Percentiles rank a stretch among this genome's conserved stretches.
Evolutionary conservation across 2,329 filamentous ascomycete species (phyloP).

Genomic region (Xylariaceae sp.): DNA sequence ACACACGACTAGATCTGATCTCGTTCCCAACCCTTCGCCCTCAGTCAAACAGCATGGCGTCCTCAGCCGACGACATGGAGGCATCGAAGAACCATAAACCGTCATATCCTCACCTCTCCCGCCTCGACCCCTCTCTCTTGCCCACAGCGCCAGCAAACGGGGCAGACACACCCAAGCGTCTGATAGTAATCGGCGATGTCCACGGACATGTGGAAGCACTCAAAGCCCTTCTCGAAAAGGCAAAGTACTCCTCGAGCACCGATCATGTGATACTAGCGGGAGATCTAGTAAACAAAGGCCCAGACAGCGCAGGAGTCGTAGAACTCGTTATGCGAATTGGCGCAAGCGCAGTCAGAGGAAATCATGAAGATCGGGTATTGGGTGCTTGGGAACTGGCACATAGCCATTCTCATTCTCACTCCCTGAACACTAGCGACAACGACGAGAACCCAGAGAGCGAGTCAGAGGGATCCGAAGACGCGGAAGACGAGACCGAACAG

Average conservation of each 20-base stretch:
- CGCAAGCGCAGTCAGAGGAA: slow-evolving; percentile 83
- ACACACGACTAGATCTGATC: too few species aligned
- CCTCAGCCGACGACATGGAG: too few species aligned
- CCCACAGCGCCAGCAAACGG: slow-evolving; percentile 25
- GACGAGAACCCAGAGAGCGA: not conserved
- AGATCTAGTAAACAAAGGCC: slow-evolving; percentile 83
- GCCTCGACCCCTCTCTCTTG: slow-evolving; percentile 31
- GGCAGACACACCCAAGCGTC: slow-evolving; percentile 46
- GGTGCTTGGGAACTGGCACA: slow-evolving; percentile 49
- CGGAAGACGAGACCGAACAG: not conserved
- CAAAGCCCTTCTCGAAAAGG: slow-evolving; percentile 62
- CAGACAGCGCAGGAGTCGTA: slow-evolving; percentile 76
- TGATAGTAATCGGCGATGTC: slow-evolving; percentile 87
- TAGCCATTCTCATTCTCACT: not conserved
- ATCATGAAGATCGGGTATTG: slow-evolving; percentile 88
- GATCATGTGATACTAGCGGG: slow-evolving; percentile 78
- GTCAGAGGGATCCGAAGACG: not conserved
- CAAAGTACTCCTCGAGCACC: slow-evolving; percentile 54
- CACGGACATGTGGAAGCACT: slow-evolving; percentile 79
- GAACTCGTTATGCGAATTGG: slow-evolving; percentile 69
- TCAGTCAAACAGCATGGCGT: too few species aligned
- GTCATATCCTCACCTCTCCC: slow-evolving; percentile 20
- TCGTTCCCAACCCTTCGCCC: too few species aligned
- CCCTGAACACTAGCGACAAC: not conserved
- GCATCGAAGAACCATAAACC: not conserved